Evolutionary conservation across 352 stramenopile species (phyloP), one percentile per base, ranked within the genome.

Genomic region (Detonula confervacea): DNA sequence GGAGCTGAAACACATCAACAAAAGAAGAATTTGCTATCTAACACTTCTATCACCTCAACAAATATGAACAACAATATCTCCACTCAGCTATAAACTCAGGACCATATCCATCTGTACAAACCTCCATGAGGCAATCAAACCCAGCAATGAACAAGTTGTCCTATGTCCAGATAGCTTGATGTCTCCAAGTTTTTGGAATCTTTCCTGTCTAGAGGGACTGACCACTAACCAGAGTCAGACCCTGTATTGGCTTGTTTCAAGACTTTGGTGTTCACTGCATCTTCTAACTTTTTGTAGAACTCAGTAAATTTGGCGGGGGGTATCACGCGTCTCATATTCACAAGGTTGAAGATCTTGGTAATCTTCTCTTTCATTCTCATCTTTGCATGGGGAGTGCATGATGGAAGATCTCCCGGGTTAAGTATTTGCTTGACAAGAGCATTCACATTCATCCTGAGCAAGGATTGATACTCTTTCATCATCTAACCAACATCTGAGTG

Each of bases 121-220:
- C 52, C 6, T 30, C 18, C 16, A 44, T 27, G 3, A 61, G 52
- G 37, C 5, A 14, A 18, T 9, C 5, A n/a, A 61, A 25, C 7
- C 27, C 27, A 25, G 52, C 7, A 3, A 61, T 0, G 37, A 61
- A 61, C 27, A 44, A 44, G 2, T 7, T 61, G 52, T 11, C n/a
- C 11, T 24, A 12, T 22, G 25, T 1, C 52, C 52, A 11, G 52
- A 61, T 1, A 61, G 29, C 37, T 61, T 61, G 12, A 61, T 27
- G 16, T 61, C 52, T 24, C 52, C 52, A 61, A 61, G 52, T 27
- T 61, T 12, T 44, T 61, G 8, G 2, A 1, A n/a, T 61, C 52
- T 16, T 61, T 61, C 14, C 44, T 61, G 37, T 44, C 52, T 11
- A 61, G 37, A 6, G 52, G 52, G 1, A 44, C 24, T 9, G 1